Conservation (phyloP, 1,284 basidiomycete genomes). For the Apiotrichum veenhuisii region DNA sequence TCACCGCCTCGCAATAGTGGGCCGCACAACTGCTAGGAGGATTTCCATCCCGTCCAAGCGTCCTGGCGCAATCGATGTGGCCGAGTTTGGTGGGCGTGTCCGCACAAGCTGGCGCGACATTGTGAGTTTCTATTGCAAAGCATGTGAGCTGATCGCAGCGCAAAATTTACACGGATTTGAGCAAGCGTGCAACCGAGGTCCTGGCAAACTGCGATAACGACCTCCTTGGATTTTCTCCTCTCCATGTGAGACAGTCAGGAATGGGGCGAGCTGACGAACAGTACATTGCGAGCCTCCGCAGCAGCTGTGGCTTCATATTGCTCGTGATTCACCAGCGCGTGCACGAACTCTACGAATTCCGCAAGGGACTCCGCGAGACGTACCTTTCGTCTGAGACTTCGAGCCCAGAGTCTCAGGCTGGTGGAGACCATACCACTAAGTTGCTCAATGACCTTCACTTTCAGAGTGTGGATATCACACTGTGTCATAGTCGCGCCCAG, state of each 20-base stretch:
- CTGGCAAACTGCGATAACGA: constrained; percentile 16
- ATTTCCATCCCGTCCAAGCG: constrained; percentile 17
- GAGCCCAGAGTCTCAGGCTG: neutral
- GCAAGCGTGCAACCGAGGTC: constrained; percentile 6
- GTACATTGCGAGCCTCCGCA: constrained; percentile 23
- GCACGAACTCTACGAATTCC: constrained; percentile 29
- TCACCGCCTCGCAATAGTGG: constrained; percentile 21
- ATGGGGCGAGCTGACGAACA: constrained; percentile 2
- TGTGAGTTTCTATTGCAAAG: constrained; percentile 10
- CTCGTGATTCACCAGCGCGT: constrained; percentile 30
- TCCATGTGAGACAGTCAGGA: constrained; percentile 29
- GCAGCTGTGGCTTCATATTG: constrained; percentile 26
- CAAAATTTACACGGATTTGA: constrained; percentile 16
- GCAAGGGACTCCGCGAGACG: constrained; percentile 19
- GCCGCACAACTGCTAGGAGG: constrained; percentile 22
- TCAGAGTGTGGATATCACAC: constrained; percentile 32
- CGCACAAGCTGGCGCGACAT: constrained; percentile 26
- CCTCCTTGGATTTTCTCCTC: constrained; percentile 33
- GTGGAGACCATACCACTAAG: neutral
- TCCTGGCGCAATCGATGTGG: constrained; percentile 28
- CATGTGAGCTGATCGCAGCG: constrained; percentile 3
- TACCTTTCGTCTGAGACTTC: constrained; percentile 13
- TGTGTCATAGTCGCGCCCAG: constrained; percentile 20
- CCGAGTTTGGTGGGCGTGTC: constrained; percentile 19
- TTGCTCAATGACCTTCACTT: constrained; percentile 24